Evolutionary conservation across 352 stramenopile species (phyloP).

Genomic region (Globisporangium irregulare): DNA sequence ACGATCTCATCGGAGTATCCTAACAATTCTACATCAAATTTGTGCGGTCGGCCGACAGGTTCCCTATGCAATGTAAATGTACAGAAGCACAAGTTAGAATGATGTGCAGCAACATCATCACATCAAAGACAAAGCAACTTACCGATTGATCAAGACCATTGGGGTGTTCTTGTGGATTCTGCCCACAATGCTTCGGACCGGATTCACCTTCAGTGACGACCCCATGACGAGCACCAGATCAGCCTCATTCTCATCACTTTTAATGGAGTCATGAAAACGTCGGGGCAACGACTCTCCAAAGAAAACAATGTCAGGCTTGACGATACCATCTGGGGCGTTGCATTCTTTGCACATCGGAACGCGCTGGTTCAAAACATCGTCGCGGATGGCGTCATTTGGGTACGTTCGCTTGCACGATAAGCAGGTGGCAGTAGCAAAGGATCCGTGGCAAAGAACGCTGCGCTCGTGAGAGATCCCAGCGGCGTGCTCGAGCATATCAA

Average conservation of each 20-base stretch:
- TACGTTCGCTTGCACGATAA: conserved; percentile 84
- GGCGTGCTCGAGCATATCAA: conserved; percentile 96
- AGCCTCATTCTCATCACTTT: conserved; percentile 74
- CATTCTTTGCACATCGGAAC: conserved; percentile 83
- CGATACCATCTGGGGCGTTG: conserved; percentile 79
- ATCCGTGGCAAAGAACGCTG: conserved; percentile 94
- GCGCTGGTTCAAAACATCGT: conserved; percentile 70
- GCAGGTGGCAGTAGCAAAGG: conserved; percentile 91
- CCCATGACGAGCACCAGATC: conserved; percentile 99
- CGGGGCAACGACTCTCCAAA: conserved; percentile 95
- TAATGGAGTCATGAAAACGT: conserved; percentile 88
- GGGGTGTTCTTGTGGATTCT: conserved; percentile 75
- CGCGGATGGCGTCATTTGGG: conserved; percentile 81
- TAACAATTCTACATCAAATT: conserved; percentile 82
- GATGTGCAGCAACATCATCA: not conserved
- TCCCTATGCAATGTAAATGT: conserved; percentile 31
- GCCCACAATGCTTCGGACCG: conserved; percentile 90
- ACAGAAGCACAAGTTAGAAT: conserved; percentile 1
- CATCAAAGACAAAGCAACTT: conserved; percentile 8
- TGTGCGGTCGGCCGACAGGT: conserved; percentile 74
- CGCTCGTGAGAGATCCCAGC: conserved; percentile 91
- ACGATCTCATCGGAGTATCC: conserved; percentile 86
- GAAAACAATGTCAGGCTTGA: conserved; percentile 99
- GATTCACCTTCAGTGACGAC: conserved; percentile 97
- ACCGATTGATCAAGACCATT: conserved; percentile 86